Evolutionary conservation across 2,329 filamentous ascomycete species (phyloP).

Genomic region (Podosphaera xanthii): DNA sequence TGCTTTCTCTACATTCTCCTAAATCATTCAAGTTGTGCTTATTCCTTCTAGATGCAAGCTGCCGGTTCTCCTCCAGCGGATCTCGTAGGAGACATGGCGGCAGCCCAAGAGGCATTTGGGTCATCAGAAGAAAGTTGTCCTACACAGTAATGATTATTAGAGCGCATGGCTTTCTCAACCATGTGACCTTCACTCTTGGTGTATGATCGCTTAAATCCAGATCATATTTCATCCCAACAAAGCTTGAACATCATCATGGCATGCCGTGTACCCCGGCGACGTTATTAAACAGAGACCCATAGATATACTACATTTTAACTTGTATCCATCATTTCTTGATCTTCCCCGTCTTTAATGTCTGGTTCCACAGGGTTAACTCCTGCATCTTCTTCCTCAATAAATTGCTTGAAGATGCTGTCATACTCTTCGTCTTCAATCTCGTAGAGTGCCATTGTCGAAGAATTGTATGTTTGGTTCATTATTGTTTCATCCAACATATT

Average conservation of each 20-base stretch:
- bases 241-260: conserved; percentile 2
- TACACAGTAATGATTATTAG: conserved; percentile 25
- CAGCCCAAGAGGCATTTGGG: conserved; percentile 49
- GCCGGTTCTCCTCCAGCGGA: conserved; percentile 77
- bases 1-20: conserved; percentile 12
- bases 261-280: conserved; percentile 11
- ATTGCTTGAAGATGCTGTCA: conserved; percentile 41
- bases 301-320: conserved; percentile 3
- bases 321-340: conserved; percentile 15
- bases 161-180: not conserved
- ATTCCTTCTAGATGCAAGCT: conserved; percentile 63
- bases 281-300: conserved; percentile 1
- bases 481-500: conserved; percentile 18
- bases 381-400: conserved; percentile 25
- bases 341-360: conserved; percentile 9
- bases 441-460: conserved; percentile 8
- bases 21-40: conserved; percentile 6
- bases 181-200: not conserved
- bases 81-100: conserved; percentile 72
- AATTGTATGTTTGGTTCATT: conserved; percentile 24
- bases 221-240: conserved; percentile 2
- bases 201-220: not conserved
- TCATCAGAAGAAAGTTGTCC: conserved; percentile 38
- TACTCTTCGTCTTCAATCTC: conserved; percentile 34
- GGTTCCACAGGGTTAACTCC: conserved; percentile 9